These are phyloP conservation scores for Arxiozyma slooffiae DNA, from an alignment of 1,139 yeast species.

Conservation along the genomic window DNA sequence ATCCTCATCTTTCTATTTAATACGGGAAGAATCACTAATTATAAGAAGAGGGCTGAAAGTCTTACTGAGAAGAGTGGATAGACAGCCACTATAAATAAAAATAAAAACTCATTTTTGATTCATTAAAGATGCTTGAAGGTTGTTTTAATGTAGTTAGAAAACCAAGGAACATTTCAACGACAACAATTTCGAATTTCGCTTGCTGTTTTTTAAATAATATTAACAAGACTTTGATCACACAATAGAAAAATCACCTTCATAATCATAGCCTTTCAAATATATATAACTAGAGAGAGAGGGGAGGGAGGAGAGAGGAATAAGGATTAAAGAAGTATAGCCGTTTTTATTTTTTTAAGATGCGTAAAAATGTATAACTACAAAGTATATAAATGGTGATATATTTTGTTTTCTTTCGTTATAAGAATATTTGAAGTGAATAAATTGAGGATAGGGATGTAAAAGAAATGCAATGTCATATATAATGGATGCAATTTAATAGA, in stretches of 20 bases:
- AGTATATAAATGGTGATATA: background rate
- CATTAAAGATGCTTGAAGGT: slow-evolving; percentile 28
- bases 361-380: background rate
- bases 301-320: no score
- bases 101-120: slow-evolving; percentile 15
- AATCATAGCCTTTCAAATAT: no score
- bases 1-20: background rate
- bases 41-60: background rate
- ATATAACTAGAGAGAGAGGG: no score
- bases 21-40: background rate
- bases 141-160: slow-evolving; percentile 22
- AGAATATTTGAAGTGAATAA: no score
- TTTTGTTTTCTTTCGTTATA: no score
- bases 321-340: no score
- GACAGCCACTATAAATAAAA: background rate
- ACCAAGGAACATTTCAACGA: slow-evolving; percentile 23
- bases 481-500: background rate
- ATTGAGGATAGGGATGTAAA: background rate
- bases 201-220: slow-evolving; percentile 17
- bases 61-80: slow-evolving; percentile 7
- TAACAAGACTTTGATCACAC: no score
- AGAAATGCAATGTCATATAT: background rate
- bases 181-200: slow-evolving; percentile 20
- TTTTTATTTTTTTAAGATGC: slow-evolving; percentile 1
- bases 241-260: no score